A percentile compares a stretch with the other conserved stretches of the same genome.
These are phyloP conservation scores for Calonectria pseudoturangicola DNA, from an alignment of 2,329 filamentous ascomycete genomes.

Conservation along the genomic window DNA sequence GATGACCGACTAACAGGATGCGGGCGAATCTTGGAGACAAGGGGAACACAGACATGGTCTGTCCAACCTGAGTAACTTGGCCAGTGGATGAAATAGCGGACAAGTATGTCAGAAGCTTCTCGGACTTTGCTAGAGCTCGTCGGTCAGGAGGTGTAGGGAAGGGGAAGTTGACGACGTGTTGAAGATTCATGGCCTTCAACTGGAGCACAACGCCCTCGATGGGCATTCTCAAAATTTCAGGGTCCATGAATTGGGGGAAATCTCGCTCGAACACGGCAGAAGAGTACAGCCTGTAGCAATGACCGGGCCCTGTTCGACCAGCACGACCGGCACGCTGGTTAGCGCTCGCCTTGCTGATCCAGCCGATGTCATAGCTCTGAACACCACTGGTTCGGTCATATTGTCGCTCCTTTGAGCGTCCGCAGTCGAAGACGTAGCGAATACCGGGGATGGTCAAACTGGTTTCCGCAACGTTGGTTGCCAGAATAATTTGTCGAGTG, in stretches of 20 bases:
- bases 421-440: slow-evolving; percentile 96
- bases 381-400: slow-evolving; percentile 93
- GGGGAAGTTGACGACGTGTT: slow-evolving; percentile 93
- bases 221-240: slow-evolving; percentile 92
- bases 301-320: slow-evolving; percentile 94
- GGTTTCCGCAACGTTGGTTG: slow-evolving; percentile 98
- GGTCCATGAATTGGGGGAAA: slow-evolving; percentile 89
- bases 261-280: slow-evolving; percentile 95
- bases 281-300: slow-evolving; percentile 96
- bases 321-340: slow-evolving; percentile 94
- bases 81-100: slow-evolving; percentile 84
- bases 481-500: slow-evolving; percentile 89
- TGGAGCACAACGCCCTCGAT: slow-evolving; percentile 95
- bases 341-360: slow-evolving; percentile 98
- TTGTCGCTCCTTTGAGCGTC: slow-evolving; percentile 91
- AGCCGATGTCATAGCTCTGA: slow-evolving; percentile 95
- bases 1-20: slow-evolving; percentile 91
- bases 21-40: slow-evolving; percentile 92
- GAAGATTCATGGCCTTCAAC: slow-evolving; percentile 94
- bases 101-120: slow-evolving; percentile 89
- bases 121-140: slow-evolving; percentile 85
- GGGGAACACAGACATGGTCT: slow-evolving; percentile 90
- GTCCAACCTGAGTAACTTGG: slow-evolving; percentile 85
- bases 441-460: slow-evolving; percentile 97
- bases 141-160: slow-evolving; percentile 93